A percentile compares a stretch with the other conserved stretches of the same genome.
These are phyloP conservation scores for Phytophthora colocasiae DNA, from an alignment of 352 stramenopile species.

Conservation along the genomic window DNA sequence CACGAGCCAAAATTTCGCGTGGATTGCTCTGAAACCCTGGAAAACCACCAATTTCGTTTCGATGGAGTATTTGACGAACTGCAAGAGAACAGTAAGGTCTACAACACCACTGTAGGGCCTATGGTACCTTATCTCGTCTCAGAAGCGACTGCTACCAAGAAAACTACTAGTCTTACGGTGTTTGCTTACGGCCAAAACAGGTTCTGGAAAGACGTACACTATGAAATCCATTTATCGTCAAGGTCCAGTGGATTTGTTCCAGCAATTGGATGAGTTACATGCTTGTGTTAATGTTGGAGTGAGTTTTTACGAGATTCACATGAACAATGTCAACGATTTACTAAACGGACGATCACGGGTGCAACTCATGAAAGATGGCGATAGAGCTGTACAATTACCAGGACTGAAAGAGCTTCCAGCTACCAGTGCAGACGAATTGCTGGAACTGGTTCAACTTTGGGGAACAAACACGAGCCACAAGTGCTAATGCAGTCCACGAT, in stretches of 20 bases:
- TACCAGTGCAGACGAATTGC: constrained; percentile 81
- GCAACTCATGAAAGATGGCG: constrained; percentile 93
- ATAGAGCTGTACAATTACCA: constrained; percentile 92
- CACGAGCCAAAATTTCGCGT: constrained; percentile 82
- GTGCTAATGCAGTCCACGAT: constrained; percentile 96
- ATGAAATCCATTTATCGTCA: constrained; percentile 90
- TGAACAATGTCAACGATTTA: constrained; percentile 95
- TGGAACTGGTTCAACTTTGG: constrained; percentile 90
- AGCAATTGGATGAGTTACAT: constrained; percentile 36
- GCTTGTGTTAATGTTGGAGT: constrained; percentile 76
- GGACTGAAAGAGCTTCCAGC: constrained; percentile 92
- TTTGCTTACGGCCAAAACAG: constrained; percentile 98
- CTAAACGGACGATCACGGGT: constrained; percentile 90
- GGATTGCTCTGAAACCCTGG: constrained; percentile 69
- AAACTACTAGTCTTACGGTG: constrained; percentile 81
- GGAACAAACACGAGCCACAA: constrained; percentile 92
- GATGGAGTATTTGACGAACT: constrained; percentile 93
- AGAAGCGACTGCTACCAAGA: constrained; percentile 9
- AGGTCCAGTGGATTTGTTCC: constrained; percentile 67
- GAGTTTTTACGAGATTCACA: constrained; percentile 98
- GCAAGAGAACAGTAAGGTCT: constrained; percentile 92
- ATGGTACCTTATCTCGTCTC: constrained; percentile 59
- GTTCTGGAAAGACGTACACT: constrained; percentile 94
- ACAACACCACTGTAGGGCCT: constrained; percentile 70
- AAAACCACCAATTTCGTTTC: constrained; percentile 79